Evolutionary conservation across 106 monocot genomes (phyloP).

Genomic region (Allium fistulosum): DNA sequence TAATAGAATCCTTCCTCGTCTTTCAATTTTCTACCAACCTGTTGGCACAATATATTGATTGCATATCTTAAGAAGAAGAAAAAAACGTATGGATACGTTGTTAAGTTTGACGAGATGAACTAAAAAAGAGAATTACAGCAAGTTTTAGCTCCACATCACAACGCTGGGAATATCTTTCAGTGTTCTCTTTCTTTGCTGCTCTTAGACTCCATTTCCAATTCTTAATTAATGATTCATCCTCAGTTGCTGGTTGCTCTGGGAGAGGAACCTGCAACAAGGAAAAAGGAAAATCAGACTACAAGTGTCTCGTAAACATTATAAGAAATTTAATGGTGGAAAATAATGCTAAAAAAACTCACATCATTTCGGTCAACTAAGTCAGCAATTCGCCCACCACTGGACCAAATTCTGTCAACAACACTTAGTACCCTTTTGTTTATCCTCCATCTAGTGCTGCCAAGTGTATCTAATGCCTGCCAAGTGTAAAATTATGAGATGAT

Average conservation of each 20-base stretch:
- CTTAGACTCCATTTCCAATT: slow-evolving; percentile 82
- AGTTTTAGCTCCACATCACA: slow-evolving; percentile 99
- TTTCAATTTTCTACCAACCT: slow-evolving; percentile 96
- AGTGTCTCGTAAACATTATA: no score
- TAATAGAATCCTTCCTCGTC: slow-evolving; percentile 98
- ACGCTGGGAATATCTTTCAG: slow-evolving; percentile 82
- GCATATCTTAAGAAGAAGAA: no score
- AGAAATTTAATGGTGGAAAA: neutral
- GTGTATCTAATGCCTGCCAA: slow-evolving; percentile 73
- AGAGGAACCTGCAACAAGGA: slow-evolving; percentile 58
- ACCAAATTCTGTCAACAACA: slow-evolving; percentile 98
- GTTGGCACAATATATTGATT: neutral
- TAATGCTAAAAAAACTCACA: slow-evolving; percentile 38
- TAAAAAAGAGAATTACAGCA: slow-evolving; percentile 38
- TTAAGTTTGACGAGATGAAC: no score
- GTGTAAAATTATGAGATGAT: neutral
- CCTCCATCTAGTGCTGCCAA: slow-evolving; percentile 92
- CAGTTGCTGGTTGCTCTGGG: slow-evolving; percentile 81
- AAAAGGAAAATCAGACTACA: neutral
- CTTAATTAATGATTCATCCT: slow-evolving; percentile 57
- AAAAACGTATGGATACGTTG: no score
- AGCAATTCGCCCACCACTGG: slow-evolving; percentile 84
- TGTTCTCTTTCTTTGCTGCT: slow-evolving; percentile 77
- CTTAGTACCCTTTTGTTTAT: slow-evolving; percentile 83
- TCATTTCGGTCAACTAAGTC: slow-evolving; percentile 84